These are phyloP conservation scores for Cryphonectria nitschkei DNA, from an alignment of 2,329 filamentous ascomycete genomes.

Conservation along the genomic window DNA sequence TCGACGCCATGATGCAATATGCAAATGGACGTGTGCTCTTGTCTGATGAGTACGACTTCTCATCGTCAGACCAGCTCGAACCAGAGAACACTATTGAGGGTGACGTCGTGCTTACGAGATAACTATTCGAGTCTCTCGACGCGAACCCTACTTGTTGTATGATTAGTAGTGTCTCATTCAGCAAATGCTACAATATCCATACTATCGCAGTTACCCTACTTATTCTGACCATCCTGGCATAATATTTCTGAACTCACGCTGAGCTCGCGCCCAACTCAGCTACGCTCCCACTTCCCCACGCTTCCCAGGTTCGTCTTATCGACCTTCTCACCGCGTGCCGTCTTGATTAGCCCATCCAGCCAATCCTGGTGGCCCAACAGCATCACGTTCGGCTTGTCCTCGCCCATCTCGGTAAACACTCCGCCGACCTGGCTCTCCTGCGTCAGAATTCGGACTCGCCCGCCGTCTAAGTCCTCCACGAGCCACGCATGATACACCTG, in stretches of 20 bases:
- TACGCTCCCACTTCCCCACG: slow-evolving; percentile 20
- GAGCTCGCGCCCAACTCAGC: background rate
- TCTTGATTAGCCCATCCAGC: slow-evolving; percentile 34
- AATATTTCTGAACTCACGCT: background rate
- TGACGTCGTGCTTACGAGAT: slow-evolving; percentile 5
- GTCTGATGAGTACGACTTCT: background rate
- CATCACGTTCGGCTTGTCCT: slow-evolving; percentile 35
- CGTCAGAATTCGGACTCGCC: slow-evolving; percentile 36
- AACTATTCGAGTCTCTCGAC: background rate
- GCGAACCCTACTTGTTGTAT: background rate
- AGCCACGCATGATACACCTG: slow-evolving; percentile 38
- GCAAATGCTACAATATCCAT: background rate
- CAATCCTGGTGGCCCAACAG: slow-evolving; percentile 38
- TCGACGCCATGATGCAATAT: slow-evolving; percentile 6
- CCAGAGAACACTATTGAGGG: background rate
- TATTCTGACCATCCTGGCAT: background rate
- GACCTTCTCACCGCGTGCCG: slow-evolving; percentile 15
- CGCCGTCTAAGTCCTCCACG: slow-evolving; percentile 36
- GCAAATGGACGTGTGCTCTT: background rate
- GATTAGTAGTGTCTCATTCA: background rate
- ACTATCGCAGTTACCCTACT: too few relatives aligned
- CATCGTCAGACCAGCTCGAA: background rate
- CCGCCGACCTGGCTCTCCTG: slow-evolving; percentile 39
- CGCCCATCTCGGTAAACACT: slow-evolving; percentile 31
- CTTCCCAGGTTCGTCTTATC: slow-evolving; percentile 23